Percentiles rank a stretch among this genome's conserved stretches.
Conservation (phyloP, 2,329 filamentous ascomycete species). For the Colletotrichum sansevieriae region DNA sequence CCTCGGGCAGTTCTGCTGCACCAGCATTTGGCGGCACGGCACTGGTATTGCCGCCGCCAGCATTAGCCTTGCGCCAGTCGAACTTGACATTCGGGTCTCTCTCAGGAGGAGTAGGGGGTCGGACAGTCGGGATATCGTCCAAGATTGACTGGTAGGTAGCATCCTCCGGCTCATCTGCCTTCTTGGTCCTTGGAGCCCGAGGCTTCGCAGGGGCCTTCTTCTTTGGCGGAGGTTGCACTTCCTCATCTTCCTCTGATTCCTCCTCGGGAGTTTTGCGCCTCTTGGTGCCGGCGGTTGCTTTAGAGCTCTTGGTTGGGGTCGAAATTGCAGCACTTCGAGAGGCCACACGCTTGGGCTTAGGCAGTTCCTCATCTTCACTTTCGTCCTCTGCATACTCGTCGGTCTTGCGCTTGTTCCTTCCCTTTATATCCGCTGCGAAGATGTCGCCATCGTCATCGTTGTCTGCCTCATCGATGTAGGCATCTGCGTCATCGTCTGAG, state of each 20-base stretch:
- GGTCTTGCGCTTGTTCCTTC: slow-evolving; percentile 74
- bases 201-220: slow-evolving; percentile 70
- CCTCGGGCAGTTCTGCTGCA: slow-evolving; percentile 80
- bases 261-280: slow-evolving; percentile 71
- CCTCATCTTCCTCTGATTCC: slow-evolving; percentile 68
- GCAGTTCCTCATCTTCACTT: slow-evolving; percentile 77
- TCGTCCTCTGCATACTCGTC: slow-evolving; percentile 82
- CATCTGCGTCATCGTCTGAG: slow-evolving; percentile 66
- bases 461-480: slow-evolving; percentile 76
- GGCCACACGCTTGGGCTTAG: slow-evolving; percentile 71
- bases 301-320: slow-evolving; percentile 47
- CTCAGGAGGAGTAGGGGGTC: slow-evolving; percentile 85
- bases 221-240: slow-evolving; percentile 72
- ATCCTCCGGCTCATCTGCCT: slow-evolving; percentile 75
- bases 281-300: slow-evolving; percentile 53
- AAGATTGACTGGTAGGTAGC: slow-evolving; percentile 85
- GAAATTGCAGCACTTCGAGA: slow-evolving; percentile 49
- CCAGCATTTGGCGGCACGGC: slow-evolving; percentile 72
- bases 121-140: slow-evolving; percentile 85
- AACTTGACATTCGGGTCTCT: slow-evolving; percentile 81
- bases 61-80: slow-evolving; percentile 76
- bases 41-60: slow-evolving; percentile 71
- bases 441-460: slow-evolving; percentile 85
- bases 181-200: slow-evolving; percentile 72
- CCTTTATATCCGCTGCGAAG: slow-evolving; percentile 79